Evolutionary conservation across 768 basidiomycete genomes (phyloP).

Genomic region (Lactarius pseudohatsudake): DNA sequence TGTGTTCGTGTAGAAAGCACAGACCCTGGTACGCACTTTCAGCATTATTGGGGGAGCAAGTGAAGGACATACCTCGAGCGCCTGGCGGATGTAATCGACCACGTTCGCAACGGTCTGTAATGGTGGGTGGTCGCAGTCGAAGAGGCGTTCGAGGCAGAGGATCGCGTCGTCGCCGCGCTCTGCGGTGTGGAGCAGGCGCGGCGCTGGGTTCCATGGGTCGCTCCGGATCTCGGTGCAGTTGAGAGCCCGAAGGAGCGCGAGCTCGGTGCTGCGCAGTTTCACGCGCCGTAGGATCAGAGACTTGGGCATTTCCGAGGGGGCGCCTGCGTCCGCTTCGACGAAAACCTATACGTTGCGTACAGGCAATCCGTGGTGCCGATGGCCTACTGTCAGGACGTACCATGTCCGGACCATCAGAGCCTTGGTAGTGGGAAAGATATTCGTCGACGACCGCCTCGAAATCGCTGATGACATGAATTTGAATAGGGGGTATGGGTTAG

Average conservation of each 20-base stretch:
- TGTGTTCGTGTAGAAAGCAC: constrained; percentile 29
- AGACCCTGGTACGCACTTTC: constrained; percentile 22
- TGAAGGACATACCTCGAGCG: constrained; percentile 43
- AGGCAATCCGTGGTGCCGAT: background rate
- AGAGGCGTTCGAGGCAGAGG: too few relatives aligned
- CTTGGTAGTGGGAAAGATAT: constrained; percentile 22
- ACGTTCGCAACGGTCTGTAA: too few relatives aligned
- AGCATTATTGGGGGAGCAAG: background rate
- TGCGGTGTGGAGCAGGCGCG: too few relatives aligned
- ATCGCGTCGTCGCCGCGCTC: too few relatives aligned
- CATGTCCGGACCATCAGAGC: constrained; percentile 7
- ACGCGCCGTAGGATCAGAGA: too few relatives aligned
- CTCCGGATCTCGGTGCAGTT: too few relatives aligned
- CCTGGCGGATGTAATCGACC: too few relatives aligned
- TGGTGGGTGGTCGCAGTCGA: too few relatives aligned
- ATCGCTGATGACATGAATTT: constrained; percentile 5
- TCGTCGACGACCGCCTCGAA: constrained; percentile 29
- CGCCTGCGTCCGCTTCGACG: constrained; percentile 25
- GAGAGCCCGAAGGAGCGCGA: too few relatives aligned
- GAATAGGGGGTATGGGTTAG: background rate
- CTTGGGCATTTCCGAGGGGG: too few relatives aligned
- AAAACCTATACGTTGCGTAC: constrained; percentile 4
- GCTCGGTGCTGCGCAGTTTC: too few relatives aligned
- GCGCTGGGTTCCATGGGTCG: too few relatives aligned
- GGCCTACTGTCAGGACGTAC: constrained; percentile 11